Evolutionary conservation across 2,329 filamentous ascomycete genomes (phyloP).

Genomic region (Aspergillus hiratsukae): DNA sequence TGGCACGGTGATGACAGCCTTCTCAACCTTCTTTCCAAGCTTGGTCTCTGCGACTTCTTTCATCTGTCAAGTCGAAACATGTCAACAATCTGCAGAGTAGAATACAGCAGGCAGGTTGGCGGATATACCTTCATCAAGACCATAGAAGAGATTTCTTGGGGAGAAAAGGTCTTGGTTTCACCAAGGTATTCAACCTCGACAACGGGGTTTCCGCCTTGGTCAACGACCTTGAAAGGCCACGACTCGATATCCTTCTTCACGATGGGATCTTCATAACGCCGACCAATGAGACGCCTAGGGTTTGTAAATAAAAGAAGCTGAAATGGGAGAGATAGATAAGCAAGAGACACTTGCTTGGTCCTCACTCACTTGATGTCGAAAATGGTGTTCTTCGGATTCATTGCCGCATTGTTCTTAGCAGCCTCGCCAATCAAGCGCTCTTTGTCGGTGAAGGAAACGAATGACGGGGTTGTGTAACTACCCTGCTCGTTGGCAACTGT

Average conservation of each 20-base stretch:
- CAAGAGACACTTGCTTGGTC: neutral
- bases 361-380: constrained; percentile 91
- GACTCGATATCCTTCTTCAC: constrained; percentile 99
- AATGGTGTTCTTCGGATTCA: constrained; percentile 98
- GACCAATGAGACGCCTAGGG: constrained; percentile 88
- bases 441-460: constrained; percentile 98
- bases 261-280: constrained; percentile 87
- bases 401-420: constrained; percentile 99
- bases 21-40: constrained; percentile 97
- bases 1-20: constrained; percentile 97
- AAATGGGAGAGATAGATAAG: neutral
- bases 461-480: constrained; percentile 97
- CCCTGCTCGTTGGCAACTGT: constrained; percentile 97
- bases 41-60: constrained; percentile 98
- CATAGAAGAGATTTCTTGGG: constrained; percentile 99
- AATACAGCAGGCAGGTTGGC: neutral
- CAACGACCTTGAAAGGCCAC: constrained; percentile 98
- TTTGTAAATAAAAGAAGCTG: constrained; percentile 8
- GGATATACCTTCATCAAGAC: constrained; percentile 83
- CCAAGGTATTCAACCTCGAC: constrained; percentile 95
- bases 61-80: constrained; percentile 60
- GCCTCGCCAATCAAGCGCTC: constrained; percentile 99
- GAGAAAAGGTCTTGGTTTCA: constrained; percentile 92
- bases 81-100: constrained; percentile 17
- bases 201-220: constrained; percentile 80